These are phyloP conservation scores for Solanum gracilifrons DNA, from an alignment of 257 asterid genomes.

Conservation along the genomic window DNA sequence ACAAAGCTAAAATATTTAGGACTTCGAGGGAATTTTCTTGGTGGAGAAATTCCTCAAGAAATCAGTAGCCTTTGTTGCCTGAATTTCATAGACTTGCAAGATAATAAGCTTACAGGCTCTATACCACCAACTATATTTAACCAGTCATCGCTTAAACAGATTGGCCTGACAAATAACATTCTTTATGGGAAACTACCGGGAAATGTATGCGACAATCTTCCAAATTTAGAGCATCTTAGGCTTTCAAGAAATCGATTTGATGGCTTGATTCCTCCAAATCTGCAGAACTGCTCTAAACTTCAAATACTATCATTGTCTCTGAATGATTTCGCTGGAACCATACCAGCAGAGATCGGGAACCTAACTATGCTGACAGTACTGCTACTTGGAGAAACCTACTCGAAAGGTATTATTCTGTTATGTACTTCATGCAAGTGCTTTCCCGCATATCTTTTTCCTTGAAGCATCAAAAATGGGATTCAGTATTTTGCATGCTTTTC, in stretches of 20 bases:
- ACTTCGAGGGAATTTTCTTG: not conserved
- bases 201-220: constrained; percentile 6
- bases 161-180: not conserved
- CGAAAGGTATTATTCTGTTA: not conserved
- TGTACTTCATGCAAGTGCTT: not conserved
- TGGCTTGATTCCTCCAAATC: constrained; percentile 13
- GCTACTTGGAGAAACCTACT: not conserved
- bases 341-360: not conserved
- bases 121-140: constrained; percentile 1
- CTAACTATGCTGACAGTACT: not conserved
- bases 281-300: constrained; percentile 8
- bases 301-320: not conserved
- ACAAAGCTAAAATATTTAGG: not conserved
- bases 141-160: constrained; percentile 1
- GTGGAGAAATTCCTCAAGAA: constrained; percentile 8
- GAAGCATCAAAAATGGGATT: not conserved
- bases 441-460: not conserved
- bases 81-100: not conserved
- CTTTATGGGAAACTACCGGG: constrained; percentile 13
- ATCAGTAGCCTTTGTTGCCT: constrained; percentile 1
- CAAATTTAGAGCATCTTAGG: not conserved
- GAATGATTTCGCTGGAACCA: not conserved
- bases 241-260: not conserved
- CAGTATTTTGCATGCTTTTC: too few species aligned
- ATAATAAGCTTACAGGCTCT: constrained; percentile 10